phyloP scores from a whole-genome alignment of 495 filamentous ascomycete species.

The Xylaria curta region DNA sequence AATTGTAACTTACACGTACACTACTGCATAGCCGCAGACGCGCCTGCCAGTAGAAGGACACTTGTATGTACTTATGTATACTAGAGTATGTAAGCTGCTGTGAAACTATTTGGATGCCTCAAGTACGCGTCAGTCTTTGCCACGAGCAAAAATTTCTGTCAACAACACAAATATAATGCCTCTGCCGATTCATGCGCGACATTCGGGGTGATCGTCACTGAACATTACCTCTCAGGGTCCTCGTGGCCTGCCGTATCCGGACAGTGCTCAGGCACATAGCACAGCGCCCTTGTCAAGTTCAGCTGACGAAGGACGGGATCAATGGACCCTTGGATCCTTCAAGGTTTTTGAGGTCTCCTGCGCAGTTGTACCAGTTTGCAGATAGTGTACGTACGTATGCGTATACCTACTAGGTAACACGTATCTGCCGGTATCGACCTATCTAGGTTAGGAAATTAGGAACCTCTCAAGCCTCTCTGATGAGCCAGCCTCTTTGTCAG shows the following conservation, averaged over 20 bases:
- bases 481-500: background rate
- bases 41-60: background rate
- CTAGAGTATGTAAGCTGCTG: background rate
- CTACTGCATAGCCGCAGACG: background rate
- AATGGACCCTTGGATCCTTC: background rate
- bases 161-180: background rate
- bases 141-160: background rate
- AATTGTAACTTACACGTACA: background rate
- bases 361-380: background rate
- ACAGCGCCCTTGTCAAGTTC: background rate
- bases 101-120: conserved; percentile 15
- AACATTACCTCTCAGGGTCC: background rate
- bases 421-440: background rate
- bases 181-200: conserved; percentile 5
- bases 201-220: background rate
- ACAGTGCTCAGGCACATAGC: background rate
- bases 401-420: background rate
- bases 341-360: background rate
- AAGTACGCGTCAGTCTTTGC: conserved; percentile 20
- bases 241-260: conserved; percentile 3
- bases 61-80: background rate
- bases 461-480: background rate
- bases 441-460: conserved; percentile 1
- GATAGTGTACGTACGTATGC: background rate
- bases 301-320: conserved; percentile 18